phyloP scores from a whole-genome alignment of 108 stramenopile genomes.

The Nitzschia inconspicua region DNA sequence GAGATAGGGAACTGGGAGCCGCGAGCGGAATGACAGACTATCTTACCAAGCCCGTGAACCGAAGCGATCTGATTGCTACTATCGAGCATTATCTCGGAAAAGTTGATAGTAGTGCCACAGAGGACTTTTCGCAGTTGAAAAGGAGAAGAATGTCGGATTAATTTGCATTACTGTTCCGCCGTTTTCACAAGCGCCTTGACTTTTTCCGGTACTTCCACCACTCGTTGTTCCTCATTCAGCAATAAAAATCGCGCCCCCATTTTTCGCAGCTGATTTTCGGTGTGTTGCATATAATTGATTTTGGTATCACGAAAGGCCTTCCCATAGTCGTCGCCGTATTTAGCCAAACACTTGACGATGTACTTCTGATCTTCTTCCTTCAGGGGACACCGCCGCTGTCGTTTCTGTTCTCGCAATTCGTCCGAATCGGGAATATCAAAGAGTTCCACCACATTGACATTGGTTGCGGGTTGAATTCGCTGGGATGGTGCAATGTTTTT shows the following conservation, averaged over 20 bases:
- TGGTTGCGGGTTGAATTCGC: background rate
- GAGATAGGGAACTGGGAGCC: slow-evolving; percentile 15
- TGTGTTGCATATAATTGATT: slow-evolving; percentile 79
- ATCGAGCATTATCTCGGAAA: too few relatives aligned
- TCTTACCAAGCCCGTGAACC: slow-evolving; percentile 29
- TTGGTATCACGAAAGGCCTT: slow-evolving; percentile 74
- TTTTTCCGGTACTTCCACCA: slow-evolving; percentile 62
- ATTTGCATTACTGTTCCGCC: too few relatives aligned
- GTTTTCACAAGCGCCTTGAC: slow-evolving; percentile 6
- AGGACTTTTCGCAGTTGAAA: too few relatives aligned
- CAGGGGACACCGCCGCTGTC: slow-evolving; percentile 46
- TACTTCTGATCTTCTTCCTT: slow-evolving; percentile 70
- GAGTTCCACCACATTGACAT: slow-evolving; percentile 55
- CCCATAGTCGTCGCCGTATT: slow-evolving; percentile 69
- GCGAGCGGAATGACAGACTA: slow-evolving; percentile 22
- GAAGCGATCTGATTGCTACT: too few relatives aligned
- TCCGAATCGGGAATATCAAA: slow-evolving; percentile 85
- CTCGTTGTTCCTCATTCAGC: slow-evolving; percentile 52
- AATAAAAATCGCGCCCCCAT: slow-evolving; percentile 69
- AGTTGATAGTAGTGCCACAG: too few relatives aligned
- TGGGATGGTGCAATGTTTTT: slow-evolving; percentile 1
- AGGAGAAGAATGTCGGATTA: too few relatives aligned
- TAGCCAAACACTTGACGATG: slow-evolving; percentile 64
- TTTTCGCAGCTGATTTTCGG: slow-evolving; percentile 61
- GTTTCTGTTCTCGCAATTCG: slow-evolving; percentile 23